Evolutionary conservation across 2,329 filamentous ascomycete genomes (phyloP).

Genomic region (Rachicladosporium sp.): DNA sequence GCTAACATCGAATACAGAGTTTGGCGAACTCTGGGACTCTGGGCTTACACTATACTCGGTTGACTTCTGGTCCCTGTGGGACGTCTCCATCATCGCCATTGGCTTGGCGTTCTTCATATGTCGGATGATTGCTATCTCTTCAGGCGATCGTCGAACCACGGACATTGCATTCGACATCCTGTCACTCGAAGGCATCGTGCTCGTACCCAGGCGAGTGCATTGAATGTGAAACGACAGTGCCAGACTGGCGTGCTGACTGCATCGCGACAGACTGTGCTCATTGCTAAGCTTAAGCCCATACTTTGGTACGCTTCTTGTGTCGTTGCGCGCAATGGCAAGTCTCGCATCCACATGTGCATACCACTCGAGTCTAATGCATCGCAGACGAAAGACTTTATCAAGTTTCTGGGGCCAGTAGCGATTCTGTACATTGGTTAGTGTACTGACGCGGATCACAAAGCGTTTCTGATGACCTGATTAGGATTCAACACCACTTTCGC

Average conservation of each 20-base stretch:
- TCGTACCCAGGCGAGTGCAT: slow-evolving; percentile 53
- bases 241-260: neutral
- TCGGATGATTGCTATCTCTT: slow-evolving; percentile 53
- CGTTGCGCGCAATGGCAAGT: slow-evolving; percentile 74
- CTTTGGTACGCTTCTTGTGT: slow-evolving; percentile 81
- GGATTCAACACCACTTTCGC: slow-evolving; percentile 82
- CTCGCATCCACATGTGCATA: neutral
- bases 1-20: slow-evolving; percentile 10
- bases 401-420: slow-evolving; percentile 65
- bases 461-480: slow-evolving; percentile 18
- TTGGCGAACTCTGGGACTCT: slow-evolving; percentile 74
- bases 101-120: slow-evolving; percentile 51
- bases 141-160: slow-evolving; percentile 49
- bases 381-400: slow-evolving; percentile 72
- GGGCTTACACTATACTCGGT: slow-evolving; percentile 75
- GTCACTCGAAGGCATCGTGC: slow-evolving; percentile 75
- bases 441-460: slow-evolving; percentile 7
- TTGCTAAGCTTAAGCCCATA: slow-evolving; percentile 78
- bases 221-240: slow-evolving; percentile 1
- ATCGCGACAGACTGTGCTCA: slow-evolving; percentile 61
- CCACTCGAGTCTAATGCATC: slow-evolving; percentile 5
- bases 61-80: slow-evolving; percentile 68
- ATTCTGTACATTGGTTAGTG: slow-evolving; percentile 61
- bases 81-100: slow-evolving; percentile 23
- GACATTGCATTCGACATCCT: slow-evolving; percentile 82